Base-by-base conservation (phyloP, 75 land plant species). In the Pinus tabuliformis region DNA sequence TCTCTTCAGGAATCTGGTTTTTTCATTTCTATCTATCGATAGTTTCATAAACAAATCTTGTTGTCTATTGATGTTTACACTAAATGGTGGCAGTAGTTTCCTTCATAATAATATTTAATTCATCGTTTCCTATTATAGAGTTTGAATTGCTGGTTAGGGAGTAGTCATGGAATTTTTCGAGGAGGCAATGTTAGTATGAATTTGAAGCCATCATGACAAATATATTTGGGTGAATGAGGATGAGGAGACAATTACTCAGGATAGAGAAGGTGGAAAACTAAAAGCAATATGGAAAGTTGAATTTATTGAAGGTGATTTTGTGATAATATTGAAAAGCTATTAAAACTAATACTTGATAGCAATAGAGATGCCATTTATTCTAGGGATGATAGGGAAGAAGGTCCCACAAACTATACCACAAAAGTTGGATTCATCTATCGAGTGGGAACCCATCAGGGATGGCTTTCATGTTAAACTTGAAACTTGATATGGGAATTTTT, bases 351-450 rank as follows among this genome's bases (percentile, higher is more conserved):
- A 93, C 86, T 84, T 96, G 20, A 81, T 91, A 1, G 97, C 97
- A 21, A 80, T 91, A 61, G 86, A 90, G 60, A 82, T 74, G 77
- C 91, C 89, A 21, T 96, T 88, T 74, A 78, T 96, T 4, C 79
- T 93, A 8, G 99, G 99, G 4, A 76, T 84, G 89, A 96, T 97
- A 0, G 99, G 99, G 3, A 81, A 86, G 57, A 96, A 96, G 61
- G 99, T 96, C 62, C 66, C 83, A 6, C 99, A 93, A 74, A 83
- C 85, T 30, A 17, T 74, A 24, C 85, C 89, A 14, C 2, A 17
- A 52, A 78, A 84, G 24, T 81, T 83, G 59, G 97, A 96, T 49
- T 88, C 91, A 15, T 88, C 94, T 30, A 75, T 93, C 16, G 89
- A 90, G 79, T 96, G 99, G 99, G 91, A 90, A 30, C 99, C 99